phyloP scores from a whole-genome alignment of 148 eudicot species.

The Rhododendron mucronatum region DNA sequence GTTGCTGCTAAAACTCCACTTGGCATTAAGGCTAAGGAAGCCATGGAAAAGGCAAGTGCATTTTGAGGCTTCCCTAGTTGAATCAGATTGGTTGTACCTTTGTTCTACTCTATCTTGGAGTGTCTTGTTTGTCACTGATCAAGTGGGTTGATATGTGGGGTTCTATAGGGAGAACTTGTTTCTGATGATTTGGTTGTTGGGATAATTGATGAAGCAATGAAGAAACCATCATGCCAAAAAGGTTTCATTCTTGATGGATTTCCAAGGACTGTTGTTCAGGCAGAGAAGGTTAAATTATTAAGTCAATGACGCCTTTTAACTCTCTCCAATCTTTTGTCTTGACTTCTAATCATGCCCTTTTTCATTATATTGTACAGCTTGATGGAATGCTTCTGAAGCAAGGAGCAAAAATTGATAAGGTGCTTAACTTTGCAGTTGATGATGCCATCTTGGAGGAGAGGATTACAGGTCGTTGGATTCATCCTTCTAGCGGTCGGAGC shows the following conservation, averaged over 20 bases:
- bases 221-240: constrained; percentile 87
- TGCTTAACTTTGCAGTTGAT: constrained; percentile 75
- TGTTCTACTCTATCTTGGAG: constrained; percentile 2
- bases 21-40: constrained; percentile 89
- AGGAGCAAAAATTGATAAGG: constrained; percentile 68
- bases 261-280: constrained; percentile 94
- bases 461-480: constrained; percentile 79
- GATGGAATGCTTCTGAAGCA: constrained; percentile 76
- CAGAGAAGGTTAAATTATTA: constrained; percentile 92
- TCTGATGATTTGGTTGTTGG: constrained; percentile 96
- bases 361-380: constrained; percentile 34
- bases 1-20: constrained; percentile 91
- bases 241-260: constrained; percentile 98
- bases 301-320: not conserved
- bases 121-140: not conserved
- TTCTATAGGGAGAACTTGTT: constrained; percentile 89
- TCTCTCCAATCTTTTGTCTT: constrained; percentile 2
- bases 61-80: not conserved
- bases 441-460: constrained; percentile 75
- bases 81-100: not conserved
- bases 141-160: not conserved
- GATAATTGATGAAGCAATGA: constrained; percentile 85
- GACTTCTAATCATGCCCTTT: constrained; percentile 74
- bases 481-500: constrained; percentile 66
- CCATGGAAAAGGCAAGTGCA: constrained; percentile 73